A percentile compares a stretch with the other conserved stretches of the same genome.
Evolutionary conservation across 768 basidiomycete species (phyloP).

Genomic region (Galerina sulciceps): DNA sequence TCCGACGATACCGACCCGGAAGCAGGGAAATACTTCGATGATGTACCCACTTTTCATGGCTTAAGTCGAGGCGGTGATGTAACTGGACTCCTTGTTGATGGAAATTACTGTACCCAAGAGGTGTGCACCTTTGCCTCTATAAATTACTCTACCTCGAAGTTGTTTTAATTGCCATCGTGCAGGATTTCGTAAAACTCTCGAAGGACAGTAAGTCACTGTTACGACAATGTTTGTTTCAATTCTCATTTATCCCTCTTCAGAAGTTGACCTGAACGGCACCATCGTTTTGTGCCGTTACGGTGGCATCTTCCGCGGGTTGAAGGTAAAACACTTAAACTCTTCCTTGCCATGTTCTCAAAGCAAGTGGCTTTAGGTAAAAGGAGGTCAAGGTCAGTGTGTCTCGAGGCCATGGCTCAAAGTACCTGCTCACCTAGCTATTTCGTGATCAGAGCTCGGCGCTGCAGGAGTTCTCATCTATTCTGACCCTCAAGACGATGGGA

Average conservation of each 20-base stretch:
- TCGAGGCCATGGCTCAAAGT: background rate
- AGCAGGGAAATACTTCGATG: constrained; percentile 65
- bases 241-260: constrained; percentile 30
- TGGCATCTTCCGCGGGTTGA: constrained; percentile 80
- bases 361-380: constrained; percentile 58
- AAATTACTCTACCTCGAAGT: background rate
- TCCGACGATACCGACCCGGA: constrained; percentile 69
- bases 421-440: background rate
- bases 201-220: constrained; percentile 24
- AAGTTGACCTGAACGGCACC: constrained; percentile 73
- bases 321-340: constrained; percentile 44
- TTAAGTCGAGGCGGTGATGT: constrained; percentile 78
- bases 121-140: constrained; percentile 23
- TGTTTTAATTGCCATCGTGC: background rate
- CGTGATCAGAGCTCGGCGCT: constrained; percentile 67
- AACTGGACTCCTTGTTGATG: constrained; percentile 72
- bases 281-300: constrained; percentile 84
- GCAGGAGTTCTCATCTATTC: constrained; percentile 80
- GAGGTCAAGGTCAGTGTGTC: constrained; percentile 52
- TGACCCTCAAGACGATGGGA: constrained; percentile 86
- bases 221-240: background rate
- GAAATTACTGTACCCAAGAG: constrained; percentile 77
- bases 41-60: constrained; percentile 85
- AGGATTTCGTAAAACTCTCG: constrained; percentile 58
- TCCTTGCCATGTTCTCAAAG: constrained; percentile 1